Evolutionary conservation across 208 protist genomes (phyloP), one percentile per base, ranked within the genome.

Genomic region (Naegleria gruberi): DNA sequence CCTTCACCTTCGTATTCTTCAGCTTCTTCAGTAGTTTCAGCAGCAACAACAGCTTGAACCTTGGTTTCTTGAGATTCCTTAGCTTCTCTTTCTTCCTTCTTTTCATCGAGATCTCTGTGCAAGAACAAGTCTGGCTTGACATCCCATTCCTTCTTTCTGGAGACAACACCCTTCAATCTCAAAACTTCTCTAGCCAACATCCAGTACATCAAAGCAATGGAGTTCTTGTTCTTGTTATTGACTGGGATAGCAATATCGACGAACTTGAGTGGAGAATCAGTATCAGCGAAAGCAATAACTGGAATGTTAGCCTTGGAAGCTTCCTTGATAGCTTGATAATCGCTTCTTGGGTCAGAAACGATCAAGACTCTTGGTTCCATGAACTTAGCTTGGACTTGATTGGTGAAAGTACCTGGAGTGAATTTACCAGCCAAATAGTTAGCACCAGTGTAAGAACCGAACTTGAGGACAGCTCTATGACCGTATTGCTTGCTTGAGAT

Each of bases 121-220:
- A 99, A 98, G 98, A 99, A 99, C 85, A 99, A 96, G 96, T 99
- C 99, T 91, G 98, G 96, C 96, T 99, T 99, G 90, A 99, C 98
- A 85, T 98, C 96, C 99, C 98, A 99, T 43, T 93, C 92, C 82
- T 96, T 92, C 10, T 92, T 91, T 92, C 99, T 95, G 87, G 94
- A 89, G 92, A 99, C 92, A 74, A 92, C 94, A 91, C 97, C 97
- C 91, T 97, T 95, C 89, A 99, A 95, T 91, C 98, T 96, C 34
- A 99, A 94, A 85, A 99, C 97, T 94, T 99, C 98, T 91, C 98
- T 97, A 89, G 97, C 95, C 34, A 99, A 97, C 90, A 99, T 92
- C 98, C 98, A 99, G 96, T 98, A 99, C 93, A 99, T 97, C 83
- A 99, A 96, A 94, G 96, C 98, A 94, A 99, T 99, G 47, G 98